Conservation (phyloP, 495 filamentous ascomycete genomes). For the Hypoxylon trugodes region DNA sequence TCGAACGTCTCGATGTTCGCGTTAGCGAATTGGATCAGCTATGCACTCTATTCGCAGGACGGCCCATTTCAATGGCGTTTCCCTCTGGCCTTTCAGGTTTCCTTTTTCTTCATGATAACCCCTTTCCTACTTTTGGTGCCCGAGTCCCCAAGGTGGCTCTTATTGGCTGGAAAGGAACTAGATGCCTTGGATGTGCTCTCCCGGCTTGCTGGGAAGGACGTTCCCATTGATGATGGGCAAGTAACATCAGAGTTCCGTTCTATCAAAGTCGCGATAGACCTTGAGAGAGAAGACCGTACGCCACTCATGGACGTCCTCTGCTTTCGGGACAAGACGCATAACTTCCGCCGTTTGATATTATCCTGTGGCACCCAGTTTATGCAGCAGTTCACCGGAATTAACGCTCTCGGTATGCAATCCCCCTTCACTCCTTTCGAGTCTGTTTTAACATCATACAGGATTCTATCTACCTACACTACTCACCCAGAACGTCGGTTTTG, state of each 20-base stretch:
- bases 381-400: constrained; percentile 44
- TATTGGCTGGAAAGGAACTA: constrained; percentile 34
- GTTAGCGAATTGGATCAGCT: constrained; percentile 53
- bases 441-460: constrained; percentile 22
- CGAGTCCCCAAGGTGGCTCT: constrained; percentile 49
- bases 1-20: constrained; percentile 35
- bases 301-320: constrained; percentile 39
- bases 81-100: constrained; percentile 59
- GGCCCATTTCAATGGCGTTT: constrained; percentile 59
- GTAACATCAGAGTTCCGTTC: constrained; percentile 41
- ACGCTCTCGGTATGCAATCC: constrained; percentile 20
- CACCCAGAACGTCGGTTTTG: constrained; percentile 39
- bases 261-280: constrained; percentile 41
- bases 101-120: constrained; percentile 54
- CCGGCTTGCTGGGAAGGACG: constrained; percentile 44
- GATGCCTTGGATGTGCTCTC: constrained; percentile 47
- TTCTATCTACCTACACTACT: constrained; percentile 45
- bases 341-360: constrained; percentile 44
- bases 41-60: constrained; percentile 44
- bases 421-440: not conserved
- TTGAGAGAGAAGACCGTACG: constrained; percentile 42
- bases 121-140: constrained; percentile 46
- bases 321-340: constrained; percentile 47
- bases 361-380: constrained; percentile 46
- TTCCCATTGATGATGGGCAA: constrained; percentile 7